Percentiles rank a stretch among this genome's conserved stretches.
phyloP scores from a whole-genome alignment of 2,329 filamentous ascomycete genomes.

The Ophiostoma ips region DNA sequence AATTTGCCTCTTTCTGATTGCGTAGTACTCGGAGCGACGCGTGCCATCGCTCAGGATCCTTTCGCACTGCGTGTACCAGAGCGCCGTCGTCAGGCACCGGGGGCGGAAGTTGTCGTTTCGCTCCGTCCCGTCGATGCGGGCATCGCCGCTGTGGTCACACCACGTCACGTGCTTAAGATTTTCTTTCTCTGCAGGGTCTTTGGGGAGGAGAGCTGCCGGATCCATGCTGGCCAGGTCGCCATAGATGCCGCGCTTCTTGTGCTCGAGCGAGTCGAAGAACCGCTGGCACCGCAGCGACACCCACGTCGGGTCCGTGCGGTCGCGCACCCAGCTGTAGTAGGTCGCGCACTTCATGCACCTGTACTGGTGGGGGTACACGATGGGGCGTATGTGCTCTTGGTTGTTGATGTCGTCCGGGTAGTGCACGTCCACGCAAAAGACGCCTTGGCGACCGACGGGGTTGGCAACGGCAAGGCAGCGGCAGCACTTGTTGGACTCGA shows the following conservation, averaged over 20 bases:
- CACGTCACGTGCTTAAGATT: neutral
- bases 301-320: neutral
- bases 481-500: neutral
- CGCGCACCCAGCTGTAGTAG: neutral
- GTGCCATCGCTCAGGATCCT: neutral
- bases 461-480: neutral
- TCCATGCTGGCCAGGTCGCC: neutral
- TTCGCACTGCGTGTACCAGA: neutral
- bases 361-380: neutral
- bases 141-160: neutral
- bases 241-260: neutral
- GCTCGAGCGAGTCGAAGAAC: neutral
- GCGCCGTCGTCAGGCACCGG: neutral
- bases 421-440: neutral
- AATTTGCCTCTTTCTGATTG: too few relatives aligned
- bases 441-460: neutral
- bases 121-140: neutral
- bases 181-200: neutral
- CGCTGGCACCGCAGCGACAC: neutral
- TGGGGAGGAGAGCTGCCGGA: neutral
- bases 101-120: neutral
- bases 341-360: neutral
- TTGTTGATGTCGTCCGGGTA: neutral
- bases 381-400: neutral
- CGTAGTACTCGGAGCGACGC: too few relatives aligned